phyloP scores from a whole-genome alignment of 1,139 yeast genomes.

The Debaryomyces fabryi region DNA sequence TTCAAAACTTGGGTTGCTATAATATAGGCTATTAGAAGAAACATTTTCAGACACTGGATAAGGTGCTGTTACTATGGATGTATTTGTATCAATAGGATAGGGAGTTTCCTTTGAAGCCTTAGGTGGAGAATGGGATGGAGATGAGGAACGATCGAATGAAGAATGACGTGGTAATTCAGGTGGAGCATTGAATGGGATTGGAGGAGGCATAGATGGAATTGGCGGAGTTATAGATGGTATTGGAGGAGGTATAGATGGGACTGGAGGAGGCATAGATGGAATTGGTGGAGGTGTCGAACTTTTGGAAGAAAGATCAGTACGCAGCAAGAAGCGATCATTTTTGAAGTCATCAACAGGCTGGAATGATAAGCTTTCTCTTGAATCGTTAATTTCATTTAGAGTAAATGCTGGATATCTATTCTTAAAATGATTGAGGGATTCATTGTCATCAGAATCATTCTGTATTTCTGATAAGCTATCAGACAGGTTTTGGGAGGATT shows the following conservation, averaged over 20 bases:
- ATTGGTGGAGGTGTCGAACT: background rate
- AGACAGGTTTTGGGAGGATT: background rate
- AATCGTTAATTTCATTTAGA: background rate
- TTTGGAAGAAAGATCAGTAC: background rate
- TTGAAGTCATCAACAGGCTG: background rate
- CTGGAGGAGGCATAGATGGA: conserved; percentile 6
- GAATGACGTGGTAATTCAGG: background rate
- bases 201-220: conserved; percentile 9
- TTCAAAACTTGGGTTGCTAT: background rate
- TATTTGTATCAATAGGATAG: conserved; percentile 17
- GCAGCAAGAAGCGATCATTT: background rate
- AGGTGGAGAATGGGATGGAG: conserved; percentile 26
- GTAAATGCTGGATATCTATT: conserved; percentile 7
- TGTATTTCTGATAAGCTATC: background rate
- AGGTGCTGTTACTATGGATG: conserved; percentile 27
- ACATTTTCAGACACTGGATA: conserved; percentile 15
- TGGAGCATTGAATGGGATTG: background rate
- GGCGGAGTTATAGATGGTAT: conserved; percentile 6
- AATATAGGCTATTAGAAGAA: background rate
- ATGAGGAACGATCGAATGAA: conserved; percentile 6
- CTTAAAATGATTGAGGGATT: conserved; percentile 1
- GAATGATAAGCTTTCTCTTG: conserved; percentile 4
- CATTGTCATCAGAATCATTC: conserved; percentile 6
- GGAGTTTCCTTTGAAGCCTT: conserved; percentile 18
- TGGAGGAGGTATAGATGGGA: conserved; percentile 10